A percentile compares a stretch with the other conserved stretches of the same genome.
Evolutionary conservation across 148 eudicot species (phyloP).

Genomic region (Fagopyrum tataricum): DNA sequence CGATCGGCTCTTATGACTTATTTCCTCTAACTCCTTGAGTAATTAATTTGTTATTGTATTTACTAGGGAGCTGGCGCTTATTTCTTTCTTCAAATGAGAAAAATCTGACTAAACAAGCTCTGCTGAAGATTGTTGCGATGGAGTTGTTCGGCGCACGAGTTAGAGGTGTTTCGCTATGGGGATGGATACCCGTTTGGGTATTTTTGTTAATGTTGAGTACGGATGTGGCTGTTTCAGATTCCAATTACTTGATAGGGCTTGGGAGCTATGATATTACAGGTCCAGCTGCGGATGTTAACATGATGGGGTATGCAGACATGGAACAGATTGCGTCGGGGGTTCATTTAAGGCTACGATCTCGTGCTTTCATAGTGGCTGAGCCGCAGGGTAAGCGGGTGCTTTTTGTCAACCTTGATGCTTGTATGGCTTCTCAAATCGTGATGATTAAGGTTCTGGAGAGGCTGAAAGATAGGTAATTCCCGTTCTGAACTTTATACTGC

Average conservation of each 20-base stretch:
- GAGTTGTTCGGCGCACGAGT: constrained; percentile 7
- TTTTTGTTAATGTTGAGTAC: constrained; percentile 14
- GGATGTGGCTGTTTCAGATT: constrained; percentile 34
- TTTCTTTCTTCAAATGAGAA: background rate
- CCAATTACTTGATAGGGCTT: constrained; percentile 80
- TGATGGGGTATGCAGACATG: constrained; percentile 96
- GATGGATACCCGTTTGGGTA: background rate
- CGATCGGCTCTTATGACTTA: background rate
- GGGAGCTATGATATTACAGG: constrained; percentile 99
- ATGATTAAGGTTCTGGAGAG: constrained; percentile 88
- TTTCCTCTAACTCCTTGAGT: background rate
- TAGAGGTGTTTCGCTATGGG: background rate
- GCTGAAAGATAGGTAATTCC: constrained; percentile 73
- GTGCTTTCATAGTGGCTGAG: constrained; percentile 83
- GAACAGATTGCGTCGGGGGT: constrained; percentile 77
- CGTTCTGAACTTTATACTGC: background rate
- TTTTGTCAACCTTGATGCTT: constrained; percentile 97
- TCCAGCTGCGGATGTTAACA: constrained; percentile 97
- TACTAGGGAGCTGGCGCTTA: background rate
- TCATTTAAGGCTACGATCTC: constrained; percentile 89
- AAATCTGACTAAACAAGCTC: background rate
- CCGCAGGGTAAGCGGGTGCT: constrained; percentile 65
- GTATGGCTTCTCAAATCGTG: constrained; percentile 97
- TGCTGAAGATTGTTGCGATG: background rate
- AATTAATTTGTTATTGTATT: background rate